These are phyloP conservation scores for Ramaria sp. DNA, from an alignment of 768 basidiomycete species.

Conservation along the genomic window DNA sequence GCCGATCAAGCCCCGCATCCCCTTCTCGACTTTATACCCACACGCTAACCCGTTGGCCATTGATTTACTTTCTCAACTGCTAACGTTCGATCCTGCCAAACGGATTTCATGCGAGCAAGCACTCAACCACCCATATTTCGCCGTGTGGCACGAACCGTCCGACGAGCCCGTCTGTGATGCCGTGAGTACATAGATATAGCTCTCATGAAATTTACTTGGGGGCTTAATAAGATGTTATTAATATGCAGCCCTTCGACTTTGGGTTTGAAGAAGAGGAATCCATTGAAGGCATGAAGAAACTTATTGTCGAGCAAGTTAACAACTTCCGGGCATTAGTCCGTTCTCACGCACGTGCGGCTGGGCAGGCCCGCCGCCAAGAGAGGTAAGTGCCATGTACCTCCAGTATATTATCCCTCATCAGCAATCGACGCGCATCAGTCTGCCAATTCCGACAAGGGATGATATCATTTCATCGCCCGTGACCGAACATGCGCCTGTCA, in stretches of 20 bases:
- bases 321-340: slow-evolving; percentile 85
- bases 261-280: slow-evolving; percentile 93
- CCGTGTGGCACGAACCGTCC: slow-evolving; percentile 96
- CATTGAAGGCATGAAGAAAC: slow-evolving; percentile 92
- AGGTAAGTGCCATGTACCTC: slow-evolving; percentile 34
- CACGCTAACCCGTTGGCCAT: slow-evolving; percentile 89
- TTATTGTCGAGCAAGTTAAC: slow-evolving; percentile 90
- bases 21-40: slow-evolving; percentile 87
- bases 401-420: not conserved
- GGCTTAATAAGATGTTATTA: not conserved
- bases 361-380: slow-evolving; percentile 68
- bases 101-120: slow-evolving; percentile 96
- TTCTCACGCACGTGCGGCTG: slow-evolving; percentile 61
- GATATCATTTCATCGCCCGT: slow-evolving; percentile 74
- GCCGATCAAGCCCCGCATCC: slow-evolving; percentile 91
- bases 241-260: slow-evolving; percentile 68
- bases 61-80: slow-evolving; percentile 82
- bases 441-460: slow-evolving; percentile 72
- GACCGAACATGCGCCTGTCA: slow-evolving; percentile 43
- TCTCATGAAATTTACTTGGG: not conserved
- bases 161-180: slow-evolving; percentile 83
- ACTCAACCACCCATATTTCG: slow-evolving; percentile 85
- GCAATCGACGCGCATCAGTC: slow-evolving; percentile 26
- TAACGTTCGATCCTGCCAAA: slow-evolving; percentile 94
- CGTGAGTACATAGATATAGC: slow-evolving; percentile 31